phyloP scores from a whole-genome alignment of 768 basidiomycete genomes.

The Boletus insuetus region DNA sequence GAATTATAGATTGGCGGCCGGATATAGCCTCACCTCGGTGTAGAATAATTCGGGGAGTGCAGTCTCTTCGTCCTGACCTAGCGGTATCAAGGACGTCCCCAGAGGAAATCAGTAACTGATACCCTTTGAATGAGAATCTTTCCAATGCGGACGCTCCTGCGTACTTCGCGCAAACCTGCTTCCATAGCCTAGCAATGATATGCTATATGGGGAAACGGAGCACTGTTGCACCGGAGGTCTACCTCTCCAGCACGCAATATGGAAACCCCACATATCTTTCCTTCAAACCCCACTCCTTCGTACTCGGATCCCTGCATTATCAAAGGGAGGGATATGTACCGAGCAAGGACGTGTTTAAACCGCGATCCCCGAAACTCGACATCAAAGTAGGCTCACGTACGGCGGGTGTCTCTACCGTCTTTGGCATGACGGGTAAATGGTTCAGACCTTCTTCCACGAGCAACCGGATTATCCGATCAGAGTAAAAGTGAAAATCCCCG shows the following conservation, averaged over 20 bases:
- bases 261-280: slow-evolving; percentile 94
- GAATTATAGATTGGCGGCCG: neutral
- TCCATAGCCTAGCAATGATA: slow-evolving; percentile 81
- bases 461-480: slow-evolving; percentile 86
- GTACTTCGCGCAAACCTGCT: slow-evolving; percentile 92
- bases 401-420: slow-evolving; percentile 80
- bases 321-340: neutral
- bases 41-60: slow-evolving; percentile 91
- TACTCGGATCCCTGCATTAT: slow-evolving; percentile 66
- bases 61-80: slow-evolving; percentile 86
- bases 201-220: neutral
- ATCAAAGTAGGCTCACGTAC: slow-evolving; percentile 40
- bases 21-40: slow-evolving; percentile 54
- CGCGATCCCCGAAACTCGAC: neutral
- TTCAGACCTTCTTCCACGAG: slow-evolving; percentile 88
- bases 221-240: neutral
- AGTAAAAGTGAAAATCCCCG: slow-evolving; percentile 96
- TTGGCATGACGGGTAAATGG: slow-evolving; percentile 73
- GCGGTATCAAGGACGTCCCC: neutral
- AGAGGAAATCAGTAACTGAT: slow-evolving; percentile 21
- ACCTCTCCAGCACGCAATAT: slow-evolving; percentile 94
- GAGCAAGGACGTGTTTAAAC: neutral
- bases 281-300: slow-evolving; percentile 92
- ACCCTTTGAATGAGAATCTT: slow-evolving; percentile 98
- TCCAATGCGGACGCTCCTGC: slow-evolving; percentile 89